These are phyloP conservation scores for Curvularia lunata DNA, from an alignment of 2,329 filamentous ascomycete species.

Conservation along the genomic window DNA sequence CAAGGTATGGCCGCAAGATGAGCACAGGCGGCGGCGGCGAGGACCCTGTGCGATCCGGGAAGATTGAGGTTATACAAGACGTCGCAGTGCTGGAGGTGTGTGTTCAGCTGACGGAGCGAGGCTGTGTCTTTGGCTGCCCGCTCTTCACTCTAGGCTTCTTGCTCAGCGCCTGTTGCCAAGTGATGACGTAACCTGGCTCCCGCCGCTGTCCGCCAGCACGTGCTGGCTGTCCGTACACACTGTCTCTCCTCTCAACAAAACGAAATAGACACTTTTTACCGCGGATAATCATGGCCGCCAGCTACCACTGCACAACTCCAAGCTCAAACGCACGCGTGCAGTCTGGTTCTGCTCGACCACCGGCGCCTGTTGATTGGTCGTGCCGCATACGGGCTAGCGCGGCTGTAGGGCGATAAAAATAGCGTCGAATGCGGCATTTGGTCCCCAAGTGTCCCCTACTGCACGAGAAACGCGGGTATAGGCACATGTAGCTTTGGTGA, in stretches of 20 bases:
- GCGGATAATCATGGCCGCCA: not conserved
- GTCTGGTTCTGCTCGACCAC: conserved; percentile 11
- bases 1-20: not conserved
- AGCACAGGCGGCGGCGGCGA: not conserved
- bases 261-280: not conserved
- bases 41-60: not conserved
- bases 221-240: not conserved
- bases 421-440: conserved; percentile 9
- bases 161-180: conserved; percentile 22
- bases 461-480: not conserved
- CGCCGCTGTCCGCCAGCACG: conserved; percentile 7
- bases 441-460: not conserved
- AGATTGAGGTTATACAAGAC: not conserved
- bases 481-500: not conserved
- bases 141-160: conserved; percentile 12
- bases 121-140: conserved; percentile 28
- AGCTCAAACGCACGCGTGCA: conserved; percentile 9
- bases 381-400: conserved; percentile 23
- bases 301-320: not conserved
- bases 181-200: conserved; percentile 35
- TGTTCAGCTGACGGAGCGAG: conserved; percentile 25
- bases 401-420: conserved; percentile 14
- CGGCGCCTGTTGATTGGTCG: not conserved
- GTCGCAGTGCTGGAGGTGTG: conserved; percentile 18
- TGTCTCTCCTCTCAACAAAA: not conserved